phyloP scores from a whole-genome alignment of 1,139 yeast genomes.

The Suhomyces terraborum region DNA sequence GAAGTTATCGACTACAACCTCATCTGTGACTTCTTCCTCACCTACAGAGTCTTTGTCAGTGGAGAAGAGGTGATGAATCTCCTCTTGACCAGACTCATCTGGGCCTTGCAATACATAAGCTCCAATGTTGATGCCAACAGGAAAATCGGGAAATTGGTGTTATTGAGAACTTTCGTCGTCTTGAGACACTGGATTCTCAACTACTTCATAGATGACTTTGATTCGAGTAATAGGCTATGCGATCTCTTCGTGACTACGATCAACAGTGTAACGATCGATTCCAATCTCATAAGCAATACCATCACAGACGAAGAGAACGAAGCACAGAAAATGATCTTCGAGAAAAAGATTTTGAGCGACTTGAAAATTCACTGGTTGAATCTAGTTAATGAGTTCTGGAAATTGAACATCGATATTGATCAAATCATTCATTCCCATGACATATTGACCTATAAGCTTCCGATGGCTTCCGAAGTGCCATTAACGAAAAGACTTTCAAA shows the following conservation, averaged over 20 bases:
- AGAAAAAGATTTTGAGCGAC: conserved; percentile 49
- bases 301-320: conserved; percentile 8
- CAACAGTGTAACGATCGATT: conserved; percentile 45
- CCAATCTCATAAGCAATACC: conserved; percentile 27
- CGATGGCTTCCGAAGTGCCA: conserved; percentile 29
- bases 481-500: conserved; percentile 28
- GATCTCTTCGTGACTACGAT: conserved; percentile 49
- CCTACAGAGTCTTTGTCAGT: conserved; percentile 72
- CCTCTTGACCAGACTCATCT: conserved; percentile 63
- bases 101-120: conserved; percentile 63
- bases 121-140: conserved; percentile 34
- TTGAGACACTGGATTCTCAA: conserved; percentile 87
- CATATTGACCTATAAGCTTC: conserved; percentile 31
- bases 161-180: conserved; percentile 85
- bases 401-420: conserved; percentile 28
- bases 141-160: conserved; percentile 65
- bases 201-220: conserved; percentile 71
- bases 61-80: conserved; percentile 59
- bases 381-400: conserved; percentile 38
- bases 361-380: conserved; percentile 46
- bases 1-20: conserved; percentile 75
- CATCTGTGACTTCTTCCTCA: conserved; percentile 80
- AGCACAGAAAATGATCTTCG: conserved; percentile 23
- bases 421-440: conserved; percentile 18
- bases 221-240: conserved; percentile 48